Conservation (phyloP, 495 filamentous ascomycete species). For the Neurospora pannonica region DNA sequence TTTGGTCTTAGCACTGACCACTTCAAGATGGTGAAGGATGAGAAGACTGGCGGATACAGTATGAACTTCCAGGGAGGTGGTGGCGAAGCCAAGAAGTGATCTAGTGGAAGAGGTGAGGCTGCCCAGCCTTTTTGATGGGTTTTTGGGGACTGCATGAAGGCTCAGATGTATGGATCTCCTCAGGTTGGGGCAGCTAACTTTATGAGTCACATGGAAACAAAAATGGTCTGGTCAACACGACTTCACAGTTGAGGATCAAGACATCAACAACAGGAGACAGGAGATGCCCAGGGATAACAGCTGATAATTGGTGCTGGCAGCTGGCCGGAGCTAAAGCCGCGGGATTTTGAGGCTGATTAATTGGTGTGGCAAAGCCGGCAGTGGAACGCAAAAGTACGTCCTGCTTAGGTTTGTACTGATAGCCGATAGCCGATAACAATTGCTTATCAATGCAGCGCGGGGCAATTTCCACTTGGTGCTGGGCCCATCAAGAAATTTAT, state of each 20-base stretch:
- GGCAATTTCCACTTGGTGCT: conserved; percentile 6
- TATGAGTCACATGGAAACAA: neutral
- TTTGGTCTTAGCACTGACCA: conserved; percentile 89
- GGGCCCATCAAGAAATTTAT: conserved; percentile 6
- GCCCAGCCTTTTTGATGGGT: neutral
- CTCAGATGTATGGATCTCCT: neutral
- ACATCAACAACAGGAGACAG: neutral
- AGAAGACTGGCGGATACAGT: conserved; percentile 81
- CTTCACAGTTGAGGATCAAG: neutral
- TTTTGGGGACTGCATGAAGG: neutral
- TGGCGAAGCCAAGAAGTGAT: conserved; percentile 2
- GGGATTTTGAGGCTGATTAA: neutral
- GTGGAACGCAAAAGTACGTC: neutral
- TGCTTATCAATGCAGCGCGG: conserved; percentile 7
- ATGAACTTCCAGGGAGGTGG: conserved; percentile 64
- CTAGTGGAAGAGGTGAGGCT: neutral
- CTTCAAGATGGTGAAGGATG: conserved; percentile 88
- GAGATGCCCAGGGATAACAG: neutral
- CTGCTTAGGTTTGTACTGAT: neutral
- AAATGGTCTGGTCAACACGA: neutral
- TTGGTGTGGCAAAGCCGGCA: neutral
- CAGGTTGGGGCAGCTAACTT: neutral
- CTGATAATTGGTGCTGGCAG: neutral
- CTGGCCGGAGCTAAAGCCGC: neutral
- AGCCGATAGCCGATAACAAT: conserved; percentile 1